Percentiles rank a stretch among this genome's conserved stretches.
These are phyloP conservation scores for Volvariella volvacea DNA, from an alignment of 1,284 basidiomycete species.

Conservation along the genomic window DNA sequence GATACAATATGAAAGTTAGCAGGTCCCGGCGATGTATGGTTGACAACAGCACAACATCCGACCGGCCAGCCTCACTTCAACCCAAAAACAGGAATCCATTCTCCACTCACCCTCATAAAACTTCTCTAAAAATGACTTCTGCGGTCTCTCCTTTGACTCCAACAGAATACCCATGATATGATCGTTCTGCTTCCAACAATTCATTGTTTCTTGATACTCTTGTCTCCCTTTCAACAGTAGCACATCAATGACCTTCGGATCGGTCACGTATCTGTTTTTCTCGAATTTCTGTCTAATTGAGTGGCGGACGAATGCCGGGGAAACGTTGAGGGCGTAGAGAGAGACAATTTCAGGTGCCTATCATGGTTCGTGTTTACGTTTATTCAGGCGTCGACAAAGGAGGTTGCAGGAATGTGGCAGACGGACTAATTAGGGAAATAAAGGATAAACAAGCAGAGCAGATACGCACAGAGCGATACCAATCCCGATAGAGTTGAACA, in stretches of 20 bases:
- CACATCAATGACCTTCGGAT: constrained; percentile 82
- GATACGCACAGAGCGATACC: constrained; percentile 81
- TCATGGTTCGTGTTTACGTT: too few relatives aligned
- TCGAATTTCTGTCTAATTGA: constrained; percentile 89
- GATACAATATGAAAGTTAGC: too few relatives aligned
- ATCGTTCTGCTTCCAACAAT: constrained; percentile 86
- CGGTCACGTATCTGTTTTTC: constrained; percentile 76
- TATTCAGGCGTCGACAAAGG: constrained; percentile 7
- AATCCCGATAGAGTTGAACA: constrained; percentile 83
- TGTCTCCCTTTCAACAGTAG: constrained; percentile 82
- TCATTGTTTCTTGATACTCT: constrained; percentile 94
- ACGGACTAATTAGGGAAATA: too few relatives aligned
- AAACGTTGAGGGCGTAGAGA: constrained; percentile 81
- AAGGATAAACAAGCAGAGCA: too few relatives aligned
- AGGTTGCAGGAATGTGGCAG: not conserved
- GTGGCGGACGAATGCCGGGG: constrained; percentile 77
- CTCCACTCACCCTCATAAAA: constrained; percentile 75
- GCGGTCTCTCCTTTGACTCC: constrained; percentile 39
- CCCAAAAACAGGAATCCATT: too few relatives aligned
- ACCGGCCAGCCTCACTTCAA: too few relatives aligned
- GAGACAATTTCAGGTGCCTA: constrained; percentile 88
- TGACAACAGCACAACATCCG: too few relatives aligned
- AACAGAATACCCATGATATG: constrained; percentile 68
- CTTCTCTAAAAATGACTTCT: constrained; percentile 74
- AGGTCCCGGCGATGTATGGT: too few relatives aligned